These are phyloP conservation scores for Phytophthora agathidicida DNA, from an alignment of 352 stramenopile species.

Conservation along the genomic window DNA sequence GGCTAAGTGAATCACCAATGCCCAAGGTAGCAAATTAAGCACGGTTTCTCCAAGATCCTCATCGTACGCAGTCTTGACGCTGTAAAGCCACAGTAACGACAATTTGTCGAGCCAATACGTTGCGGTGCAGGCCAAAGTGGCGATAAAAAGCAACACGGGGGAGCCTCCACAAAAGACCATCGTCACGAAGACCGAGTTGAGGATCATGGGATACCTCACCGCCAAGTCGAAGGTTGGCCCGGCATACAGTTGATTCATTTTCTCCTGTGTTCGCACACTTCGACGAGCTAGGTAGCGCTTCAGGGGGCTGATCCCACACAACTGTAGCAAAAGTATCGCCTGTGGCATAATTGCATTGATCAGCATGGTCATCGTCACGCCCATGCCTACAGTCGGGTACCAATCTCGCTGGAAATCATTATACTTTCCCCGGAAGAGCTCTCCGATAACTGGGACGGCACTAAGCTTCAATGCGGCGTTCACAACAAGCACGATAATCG, in stretches of 20 bases:
- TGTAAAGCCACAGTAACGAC: conserved; percentile 75
- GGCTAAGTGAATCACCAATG: conserved; percentile 65
- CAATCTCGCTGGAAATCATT: conserved; percentile 85
- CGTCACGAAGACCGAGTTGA: conserved; percentile 88
- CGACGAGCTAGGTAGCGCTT: conserved; percentile 43
- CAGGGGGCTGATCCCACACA: conserved; percentile 65
- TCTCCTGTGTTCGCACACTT: conserved; percentile 65
- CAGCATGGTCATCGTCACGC: conserved; percentile 87
- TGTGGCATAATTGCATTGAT: conserved; percentile 83
- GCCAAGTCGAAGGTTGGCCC: conserved; percentile 78
- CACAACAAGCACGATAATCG: conserved; percentile 80
- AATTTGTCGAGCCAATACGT: conserved; percentile 89
- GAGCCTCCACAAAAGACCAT: conserved; percentile 84
- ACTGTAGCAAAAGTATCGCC: conserved; percentile 57
- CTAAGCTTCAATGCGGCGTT: conserved; percentile 63
- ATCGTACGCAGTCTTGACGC: conserved; percentile 82
- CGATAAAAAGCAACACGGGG: conserved; percentile 81
- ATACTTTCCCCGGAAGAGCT: conserved; percentile 82
- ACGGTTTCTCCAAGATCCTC: conserved; percentile 72
- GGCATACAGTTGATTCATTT: conserved; percentile 83
- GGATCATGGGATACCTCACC: conserved; percentile 80
- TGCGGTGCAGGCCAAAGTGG: conserved; percentile 53
- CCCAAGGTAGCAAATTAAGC: conserved; percentile 68
- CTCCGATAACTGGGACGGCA: conserved; percentile 46
- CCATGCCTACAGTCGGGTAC: conserved; percentile 89